Evolutionary conservation across 2,329 filamentous ascomycete genomes (phyloP), one percentile per base, ranked within the genome.

Genomic region (Alternaria sp.): DNA sequence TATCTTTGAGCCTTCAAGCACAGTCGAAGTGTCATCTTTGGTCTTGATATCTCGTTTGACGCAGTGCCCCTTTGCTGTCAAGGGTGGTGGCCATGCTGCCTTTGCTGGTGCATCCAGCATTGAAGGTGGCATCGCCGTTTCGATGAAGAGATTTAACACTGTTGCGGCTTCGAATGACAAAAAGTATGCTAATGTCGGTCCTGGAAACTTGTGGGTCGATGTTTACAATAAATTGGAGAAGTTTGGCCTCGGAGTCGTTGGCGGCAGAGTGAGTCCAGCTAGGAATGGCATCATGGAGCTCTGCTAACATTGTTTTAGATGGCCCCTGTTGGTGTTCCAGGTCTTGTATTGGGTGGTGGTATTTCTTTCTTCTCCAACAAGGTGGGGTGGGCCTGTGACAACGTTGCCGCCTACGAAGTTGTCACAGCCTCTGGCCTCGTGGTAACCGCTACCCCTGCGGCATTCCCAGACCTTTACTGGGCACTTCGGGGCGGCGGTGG

Each of bases 41-140:
- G 58, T 74, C 2, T 45, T 74, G 4, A 22, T 74, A 4, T 68
- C 71, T 22, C 67, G 70, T 22, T 60, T 71, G 3, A 66, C 67
- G 4, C 68, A 71, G 32, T 78, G 74, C 48, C 72, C 69, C 77
- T 82, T 83, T 56, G 80, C 80, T 3, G 75, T 84, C 3, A 81
- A 80, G 54, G 77, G 79, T 50, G 82, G 82, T 30, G 82, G 83
- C 3, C 82, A 84, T 62, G 76, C 76, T 25, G 68, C 74, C 7
- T 77, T 77, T 66, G 70, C 73, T 0, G 80, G 81, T n/a, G 74
- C 77, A 16, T 80, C 79, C 22, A 81, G 79, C 53, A 81, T 82
- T 40, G 70, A 77, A 2, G 70, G 71, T 45, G 82, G 82, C 3
- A 78, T 84, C 9, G 81, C 80, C 0, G 73, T 84, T 45, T 79